Base-by-base conservation (phyloP, 225 moss, liverwort and hornwort species). In the Thuidium tamariscinum region DNA sequence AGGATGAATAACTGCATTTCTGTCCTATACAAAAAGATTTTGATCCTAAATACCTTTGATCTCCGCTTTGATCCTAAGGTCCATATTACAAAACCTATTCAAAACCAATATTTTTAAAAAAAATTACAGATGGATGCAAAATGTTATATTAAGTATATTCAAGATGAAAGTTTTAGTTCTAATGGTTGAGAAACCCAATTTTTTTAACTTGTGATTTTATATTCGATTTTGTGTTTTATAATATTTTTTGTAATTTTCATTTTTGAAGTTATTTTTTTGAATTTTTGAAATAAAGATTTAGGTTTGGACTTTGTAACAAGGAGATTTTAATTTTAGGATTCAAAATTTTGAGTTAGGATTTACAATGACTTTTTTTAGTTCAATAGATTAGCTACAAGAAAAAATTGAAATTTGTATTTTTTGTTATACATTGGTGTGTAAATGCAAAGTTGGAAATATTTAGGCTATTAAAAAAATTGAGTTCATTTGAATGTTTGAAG, bases 161-260 rank as follows among this genome's bases (percentile, higher is more conserved):
- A 68, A 55, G 30, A 68, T 29, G 2, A 82, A 19, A 6, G 0
- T 30, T 26, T 52, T 37, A 4, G 9, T 29, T 55, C 20, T 17
- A 21, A 8, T 14, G 0, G 2, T 70, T 69, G 5, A 56, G n/a
- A 56, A 41, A 9, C 1, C 22, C 16, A 1, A 82, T 6, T 18
- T 29, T 15, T 20, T 39, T 14, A 41, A 29, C 5, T 75, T 52
- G 23, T 15, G 1, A 5, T 76, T 15, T 36, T 37, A 76, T 55
- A 23, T 37, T 37, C 5, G 16, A 23, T 5, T 0, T n/a, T n/a
- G 23, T 11, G 3, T 14, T 2, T 22, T 75, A 1, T 25, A 76
- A 23, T n/a, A 23, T 34, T 51, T 0, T 7, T 22, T 3, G 7
- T 8, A 11, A 29, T 18, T 3, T 2, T n/a, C n/a, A 14, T 0